phyloP scores from a whole-genome alignment of 371 early-diverging fungal species.

The Caulochytrium protostelioides region DNA sequence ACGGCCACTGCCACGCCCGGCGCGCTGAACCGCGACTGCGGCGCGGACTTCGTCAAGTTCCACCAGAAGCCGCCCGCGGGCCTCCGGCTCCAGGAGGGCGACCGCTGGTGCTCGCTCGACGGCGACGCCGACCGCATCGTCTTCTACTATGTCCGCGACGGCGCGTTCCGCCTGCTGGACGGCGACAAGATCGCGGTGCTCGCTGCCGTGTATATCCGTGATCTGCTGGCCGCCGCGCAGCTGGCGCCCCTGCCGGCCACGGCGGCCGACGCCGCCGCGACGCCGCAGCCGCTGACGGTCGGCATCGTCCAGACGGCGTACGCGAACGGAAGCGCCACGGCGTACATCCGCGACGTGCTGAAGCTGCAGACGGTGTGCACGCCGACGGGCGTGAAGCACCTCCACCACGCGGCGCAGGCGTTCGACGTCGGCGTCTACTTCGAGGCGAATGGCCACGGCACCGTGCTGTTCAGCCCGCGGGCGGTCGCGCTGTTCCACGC shows the following conservation, averaged over 20 bases:
- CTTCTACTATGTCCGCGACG: conserved; percentile 63
- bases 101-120: conserved; percentile 77
- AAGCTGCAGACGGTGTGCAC: conserved; percentile 83
- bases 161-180: conserved; percentile 70
- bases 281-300: conserved; percentile 25
- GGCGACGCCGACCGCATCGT: conserved; percentile 99
- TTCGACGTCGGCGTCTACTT: conserved; percentile 98
- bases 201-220: conserved; percentile 74
- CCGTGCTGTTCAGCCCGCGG: conserved; percentile 76
- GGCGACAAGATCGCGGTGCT: conserved; percentile 95
- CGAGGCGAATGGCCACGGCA: conserved; percentile 99
- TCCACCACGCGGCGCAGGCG: conserved; percentile 90
- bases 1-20: conserved; percentile 38
- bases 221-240: conserved; percentile 54
- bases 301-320: conserved; percentile 98
- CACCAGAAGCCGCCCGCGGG: conserved; percentile 60
- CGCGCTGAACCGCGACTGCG: conserved; percentile 78
- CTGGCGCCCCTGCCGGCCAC: conserved; percentile 27
- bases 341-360: conserved; percentile 51
- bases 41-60: conserved; percentile 95
- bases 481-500: conserved; percentile 55
- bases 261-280: background rate
- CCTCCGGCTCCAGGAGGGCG: conserved; percentile 30
- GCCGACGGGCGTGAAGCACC: conserved; percentile 97
- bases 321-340: conserved; percentile 89